These are phyloP conservation scores for Boletus sp. DNA, from an alignment of 1,284 basidiomycete species.

Conservation along the genomic window DNA sequence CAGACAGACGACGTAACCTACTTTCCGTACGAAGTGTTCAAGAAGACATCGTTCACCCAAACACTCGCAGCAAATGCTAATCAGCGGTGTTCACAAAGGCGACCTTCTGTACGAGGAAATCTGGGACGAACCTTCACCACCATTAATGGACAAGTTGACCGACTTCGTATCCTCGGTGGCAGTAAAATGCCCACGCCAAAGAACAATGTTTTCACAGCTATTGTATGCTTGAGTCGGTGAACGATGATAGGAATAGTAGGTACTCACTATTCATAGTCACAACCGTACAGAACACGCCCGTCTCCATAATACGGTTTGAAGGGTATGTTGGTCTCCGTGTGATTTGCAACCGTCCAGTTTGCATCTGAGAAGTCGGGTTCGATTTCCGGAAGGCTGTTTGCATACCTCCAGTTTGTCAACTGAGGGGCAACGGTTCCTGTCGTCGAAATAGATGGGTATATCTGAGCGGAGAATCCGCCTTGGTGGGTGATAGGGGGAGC, in stretches of 20 bases:
- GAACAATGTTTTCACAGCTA: conserved; percentile 73
- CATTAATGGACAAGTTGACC: conserved; percentile 71
- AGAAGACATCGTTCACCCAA: conserved; percentile 73
- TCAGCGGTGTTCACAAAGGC: background rate
- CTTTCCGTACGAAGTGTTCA: conserved; percentile 72
- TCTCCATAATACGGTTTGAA: conserved; percentile 67
- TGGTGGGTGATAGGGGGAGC: conserved; percentile 31
- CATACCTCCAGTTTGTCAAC: conserved; percentile 63
- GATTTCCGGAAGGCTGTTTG: conserved; percentile 70
- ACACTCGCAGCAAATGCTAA: conserved; percentile 71
- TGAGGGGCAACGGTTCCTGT: conserved; percentile 31
- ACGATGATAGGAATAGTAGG: background rate
- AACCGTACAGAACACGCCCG: conserved; percentile 69
- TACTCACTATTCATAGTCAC: conserved; percentile 79
- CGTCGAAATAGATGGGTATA: conserved; percentile 18
- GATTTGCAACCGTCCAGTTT: conserved; percentile 61
- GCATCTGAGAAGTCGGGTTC: conserved; percentile 52
- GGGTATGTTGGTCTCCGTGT: conserved; percentile 67
- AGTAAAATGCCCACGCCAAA: conserved; percentile 79
- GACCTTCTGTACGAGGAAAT: background rate
- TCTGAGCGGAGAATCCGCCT: conserved; percentile 39
- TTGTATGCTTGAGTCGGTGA: background rate
- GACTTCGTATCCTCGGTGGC: conserved; percentile 55
- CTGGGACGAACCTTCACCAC: conserved; percentile 58
- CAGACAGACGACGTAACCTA: conserved; percentile 31